Evolutionary conservation across 2,329 filamentous ascomycete species (phyloP).

Genomic region (Colletotrichum sp.): DNA sequence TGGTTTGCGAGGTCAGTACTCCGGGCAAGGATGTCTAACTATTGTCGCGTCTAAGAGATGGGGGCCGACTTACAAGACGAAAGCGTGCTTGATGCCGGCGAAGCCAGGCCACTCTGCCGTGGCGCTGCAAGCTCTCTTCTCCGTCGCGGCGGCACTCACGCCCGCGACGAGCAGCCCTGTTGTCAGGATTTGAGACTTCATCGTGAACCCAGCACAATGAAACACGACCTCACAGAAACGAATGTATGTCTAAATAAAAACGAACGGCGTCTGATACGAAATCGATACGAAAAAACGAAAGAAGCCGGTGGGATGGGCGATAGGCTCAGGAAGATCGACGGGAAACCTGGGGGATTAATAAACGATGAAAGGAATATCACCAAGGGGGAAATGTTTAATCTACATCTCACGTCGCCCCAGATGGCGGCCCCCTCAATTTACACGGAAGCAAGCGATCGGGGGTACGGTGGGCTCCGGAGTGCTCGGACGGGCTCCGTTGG

Average conservation of each 20-base stretch:
- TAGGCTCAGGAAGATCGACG: not conserved
- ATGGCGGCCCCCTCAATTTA: slow-evolving; percentile 2
- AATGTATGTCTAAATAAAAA: not conserved
- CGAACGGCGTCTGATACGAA: not conserved
- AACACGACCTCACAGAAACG: not conserved
- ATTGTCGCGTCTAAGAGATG: rapidly evolving
- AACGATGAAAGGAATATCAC: not conserved
- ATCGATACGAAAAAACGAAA: not conserved
- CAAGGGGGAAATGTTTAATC: not conserved
- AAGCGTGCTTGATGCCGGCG: slow-evolving; percentile 42
- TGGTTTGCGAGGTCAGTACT: not conserved
- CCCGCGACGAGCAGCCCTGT: not conserved
- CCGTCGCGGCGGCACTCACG: not conserved
- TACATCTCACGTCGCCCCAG: slow-evolving; percentile 1
- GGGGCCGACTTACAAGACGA: slow-evolving; percentile 33
- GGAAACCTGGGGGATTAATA: not conserved
- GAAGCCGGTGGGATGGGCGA: not conserved
- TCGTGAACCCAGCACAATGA: not conserved
- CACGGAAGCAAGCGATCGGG: not conserved
- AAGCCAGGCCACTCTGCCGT: slow-evolving; percentile 38
- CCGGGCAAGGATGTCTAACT: not conserved
- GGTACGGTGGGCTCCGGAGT: not conserved
- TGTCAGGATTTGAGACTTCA: slow-evolving; percentile 1
- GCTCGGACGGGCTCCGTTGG: not conserved
- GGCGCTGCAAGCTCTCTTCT: slow-evolving; percentile 24